Base-by-base conservation (phyloP, 495 filamentous ascomycete genomes). In the Trichocladium uniseriatum region DNA sequence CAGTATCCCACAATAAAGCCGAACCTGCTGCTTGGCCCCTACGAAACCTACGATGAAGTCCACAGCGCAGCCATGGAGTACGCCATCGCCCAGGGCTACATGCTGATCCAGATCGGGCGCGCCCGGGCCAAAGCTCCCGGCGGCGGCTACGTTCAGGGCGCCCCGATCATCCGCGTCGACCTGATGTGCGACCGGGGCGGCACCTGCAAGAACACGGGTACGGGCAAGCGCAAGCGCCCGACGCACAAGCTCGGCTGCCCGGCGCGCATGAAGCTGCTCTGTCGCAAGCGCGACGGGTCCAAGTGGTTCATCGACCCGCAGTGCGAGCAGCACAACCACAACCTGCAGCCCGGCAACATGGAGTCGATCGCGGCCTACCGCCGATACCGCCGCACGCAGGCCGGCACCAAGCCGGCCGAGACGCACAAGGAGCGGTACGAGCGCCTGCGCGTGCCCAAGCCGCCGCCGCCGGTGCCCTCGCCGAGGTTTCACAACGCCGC, bases 231-330 rank as follows among this genome's bases (percentile, higher is more conserved):
- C 43, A 53, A 55, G 52, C 51, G 59, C 0, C 34, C 48, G 3
- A 59, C 61, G 13, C 53, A 59, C 51, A 49, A 49, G 18, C 48
- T 57, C 24, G 59, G 56, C 21, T 64, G 61, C 39, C 61, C 61
- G 2, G 27, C 49, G 27, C 39, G 44, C 16, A 45, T 64, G 39
- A 62, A 61, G 47, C 54, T 64, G 21, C 43, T 64, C 24, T 54
- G 53, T 35, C 45, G 45, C 19, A 57, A 55, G 54, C 51, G 59
- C 21, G 44, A 64, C 39, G 56, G 48, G 13, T 43, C 21, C 45
- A 61, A 62, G 46, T 64, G 61, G 61, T 61, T 62, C 43, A 64
- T 64, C 35, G 59, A 59, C 8, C 49, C 58, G 18, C 38, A 44
- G 7, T 52, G 51, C 53, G 58, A 64, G 46, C 28, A 49, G 49